A percentile compares a stretch with the other conserved stretches of the same genome.
Conservation (phyloP, 106 monocot species). For the Phalaenopsis aphrodite region DNA sequence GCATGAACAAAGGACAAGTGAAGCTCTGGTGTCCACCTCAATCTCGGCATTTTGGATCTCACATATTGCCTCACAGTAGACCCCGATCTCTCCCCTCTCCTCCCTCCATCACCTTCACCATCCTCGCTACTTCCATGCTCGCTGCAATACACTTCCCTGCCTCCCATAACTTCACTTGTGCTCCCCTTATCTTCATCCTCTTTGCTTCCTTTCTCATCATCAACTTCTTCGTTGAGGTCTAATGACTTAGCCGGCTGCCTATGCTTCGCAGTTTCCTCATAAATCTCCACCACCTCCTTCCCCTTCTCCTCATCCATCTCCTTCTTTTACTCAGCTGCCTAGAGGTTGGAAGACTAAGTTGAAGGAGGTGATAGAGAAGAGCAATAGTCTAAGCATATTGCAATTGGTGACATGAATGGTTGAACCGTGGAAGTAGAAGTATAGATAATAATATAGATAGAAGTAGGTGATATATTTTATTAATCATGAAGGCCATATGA, state of each 20-base stretch:
- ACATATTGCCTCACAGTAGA: slow-evolving; percentile 56
- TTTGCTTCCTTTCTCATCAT: slow-evolving; percentile 9
- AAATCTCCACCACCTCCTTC: slow-evolving; percentile 44
- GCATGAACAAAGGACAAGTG: slow-evolving; percentile 60
- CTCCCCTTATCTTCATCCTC: slow-evolving; percentile 43
- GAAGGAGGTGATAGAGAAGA: background rate
- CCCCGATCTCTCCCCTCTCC: slow-evolving; percentile 9
- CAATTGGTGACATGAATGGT: slow-evolving; percentile 3
- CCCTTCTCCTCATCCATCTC: slow-evolving; percentile 40
- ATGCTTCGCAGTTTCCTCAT: background rate
- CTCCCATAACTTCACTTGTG: slow-evolving; percentile 25
- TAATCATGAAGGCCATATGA: background rate
- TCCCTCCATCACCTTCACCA: background rate
- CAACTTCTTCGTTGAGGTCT: slow-evolving; percentile 50
- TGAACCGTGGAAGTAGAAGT: background rate
- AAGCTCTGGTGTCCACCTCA: slow-evolving; percentile 71
- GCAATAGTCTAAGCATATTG: slow-evolving; percentile 5
- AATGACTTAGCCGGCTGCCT: slow-evolving; percentile 11
- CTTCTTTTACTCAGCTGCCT: background rate
- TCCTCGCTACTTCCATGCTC: slow-evolving; percentile 11
- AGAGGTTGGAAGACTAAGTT: slow-evolving; percentile 5
- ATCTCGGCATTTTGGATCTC: slow-evolving; percentile 61
- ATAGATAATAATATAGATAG: background rate
- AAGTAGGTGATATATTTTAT: background rate
- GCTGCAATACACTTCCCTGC: slow-evolving; percentile 4